phyloP scores from a whole-genome alignment of 371 early-diverging fungal species.

The Smittium mucronatum region DNA sequence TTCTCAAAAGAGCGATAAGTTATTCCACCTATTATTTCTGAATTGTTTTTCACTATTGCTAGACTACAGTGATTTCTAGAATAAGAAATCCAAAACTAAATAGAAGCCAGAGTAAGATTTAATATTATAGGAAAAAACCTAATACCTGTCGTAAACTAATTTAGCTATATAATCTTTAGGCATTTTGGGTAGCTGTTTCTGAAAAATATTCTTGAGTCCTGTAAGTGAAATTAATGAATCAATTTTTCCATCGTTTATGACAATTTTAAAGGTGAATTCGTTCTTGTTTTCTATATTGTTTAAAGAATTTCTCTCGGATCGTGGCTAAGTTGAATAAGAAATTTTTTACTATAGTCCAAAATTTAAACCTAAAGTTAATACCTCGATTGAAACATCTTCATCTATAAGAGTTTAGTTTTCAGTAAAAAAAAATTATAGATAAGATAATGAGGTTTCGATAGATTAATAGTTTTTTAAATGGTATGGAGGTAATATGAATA shows the following conservation, averaged over 20 bases:
- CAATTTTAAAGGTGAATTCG: conserved; percentile 48
- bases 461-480: too few species aligned
- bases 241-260: conserved; percentile 58
- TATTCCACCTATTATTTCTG: conserved; percentile 90
- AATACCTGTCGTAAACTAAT: conserved; percentile 84
- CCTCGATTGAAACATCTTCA: too few species aligned
- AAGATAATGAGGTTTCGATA: too few species aligned
- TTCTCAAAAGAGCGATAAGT: conserved; percentile 87
- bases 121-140: not conserved
- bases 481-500: too few species aligned
- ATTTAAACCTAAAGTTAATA: too few species aligned
- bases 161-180: conserved; percentile 97
- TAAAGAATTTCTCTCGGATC: too few species aligned
- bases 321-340: too few species aligned
- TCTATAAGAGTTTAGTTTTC: too few species aligned
- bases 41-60: conserved; percentile 51
- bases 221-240: conserved; percentile 79
- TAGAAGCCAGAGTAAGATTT: not conserved
- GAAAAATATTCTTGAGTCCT: conserved; percentile 90
- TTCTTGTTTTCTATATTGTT: too few species aligned
- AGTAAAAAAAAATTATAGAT: too few species aligned
- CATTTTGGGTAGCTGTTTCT: conserved; percentile 99
- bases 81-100: not conserved
- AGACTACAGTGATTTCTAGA: conserved; percentile 66
- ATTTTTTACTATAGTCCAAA: too few species aligned